phyloP scores from a whole-genome alignment of 805 yeast genomes.

The Candida sakaeoensis region DNA sequence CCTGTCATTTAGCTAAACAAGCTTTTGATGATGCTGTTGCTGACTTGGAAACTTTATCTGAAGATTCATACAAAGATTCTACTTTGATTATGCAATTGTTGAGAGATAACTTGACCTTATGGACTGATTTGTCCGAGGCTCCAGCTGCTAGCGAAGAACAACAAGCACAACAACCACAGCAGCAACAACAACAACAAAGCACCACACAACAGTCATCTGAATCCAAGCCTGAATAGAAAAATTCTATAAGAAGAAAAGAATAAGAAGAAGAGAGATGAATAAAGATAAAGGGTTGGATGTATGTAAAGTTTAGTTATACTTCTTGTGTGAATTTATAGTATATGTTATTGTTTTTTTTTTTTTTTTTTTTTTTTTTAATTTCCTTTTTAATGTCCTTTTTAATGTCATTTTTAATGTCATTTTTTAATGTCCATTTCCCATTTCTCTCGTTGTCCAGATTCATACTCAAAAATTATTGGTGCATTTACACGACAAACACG shows the following conservation, averaged over 20 bases:
- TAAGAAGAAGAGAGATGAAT: no score
- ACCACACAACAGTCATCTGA: conserved; percentile 12
- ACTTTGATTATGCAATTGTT: conserved; percentile 98
- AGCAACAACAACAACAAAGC: background rate
- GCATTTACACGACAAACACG: conserved; percentile 5
- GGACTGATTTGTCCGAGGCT: conserved; percentile 94
- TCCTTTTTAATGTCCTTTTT: no score
- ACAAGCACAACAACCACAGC: conserved; percentile 11
- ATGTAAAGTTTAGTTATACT: conserved; percentile 11
- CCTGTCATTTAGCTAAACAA: conserved; percentile 97
- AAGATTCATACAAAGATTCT: conserved; percentile 97
- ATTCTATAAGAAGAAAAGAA: no score
- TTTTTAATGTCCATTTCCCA: conserved; percentile 1
- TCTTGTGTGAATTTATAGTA: conserved; percentile 11
- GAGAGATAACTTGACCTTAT: conserved; percentile 96
- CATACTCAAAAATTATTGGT: background rate
- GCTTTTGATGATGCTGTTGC: conserved; percentile 99
- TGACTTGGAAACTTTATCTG: conserved; percentile 94
- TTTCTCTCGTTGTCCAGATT: background rate
- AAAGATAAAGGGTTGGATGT: no score
- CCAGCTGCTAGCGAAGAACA: conserved; percentile 40
- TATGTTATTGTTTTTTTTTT: conserved; percentile 6
- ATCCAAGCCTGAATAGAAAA: conserved; percentile 19
- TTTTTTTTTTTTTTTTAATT: no score
- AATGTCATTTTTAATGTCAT: no score